Percentiles rank a stretch among this genome's conserved stretches.
These are phyloP conservation scores for Pythium aquatile DNA, from an alignment of 352 stramenopile genomes.

Conservation along the genomic window DNA sequence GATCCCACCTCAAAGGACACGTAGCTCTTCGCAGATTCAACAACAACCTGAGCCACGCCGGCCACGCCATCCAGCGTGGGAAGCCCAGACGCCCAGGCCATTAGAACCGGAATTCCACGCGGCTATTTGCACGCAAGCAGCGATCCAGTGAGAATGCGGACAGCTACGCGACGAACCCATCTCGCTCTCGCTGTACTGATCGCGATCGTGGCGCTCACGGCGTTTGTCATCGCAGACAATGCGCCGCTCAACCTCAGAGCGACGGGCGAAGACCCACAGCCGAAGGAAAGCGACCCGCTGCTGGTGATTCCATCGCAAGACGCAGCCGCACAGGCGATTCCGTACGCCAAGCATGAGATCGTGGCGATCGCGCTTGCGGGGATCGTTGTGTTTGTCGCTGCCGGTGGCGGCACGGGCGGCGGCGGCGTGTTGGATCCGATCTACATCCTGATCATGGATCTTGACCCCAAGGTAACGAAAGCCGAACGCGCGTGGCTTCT, in stretches of 20 bases:
- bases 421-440: conserved; percentile 95
- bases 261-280: background rate
- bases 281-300: background rate
- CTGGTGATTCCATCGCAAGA: conserved; percentile 15
- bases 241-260: conserved; percentile 11
- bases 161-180: conserved; percentile 1
- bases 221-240: background rate
- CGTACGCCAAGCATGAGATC: conserved; percentile 43
- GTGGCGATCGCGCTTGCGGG: conserved; percentile 48
- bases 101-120: conserved; percentile 5
- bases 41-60: background rate
- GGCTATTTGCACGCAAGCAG: background rate
- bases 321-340: conserved; percentile 24
- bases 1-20: conserved; percentile 1
- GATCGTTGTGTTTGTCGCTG: conserved; percentile 84
- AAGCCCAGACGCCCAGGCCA: background rate
- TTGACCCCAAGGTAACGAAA: conserved; percentile 75
- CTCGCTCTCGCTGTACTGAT: background rate
- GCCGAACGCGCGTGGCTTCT: background rate
- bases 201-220: background rate
- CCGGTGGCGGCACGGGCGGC: conserved; percentile 87
- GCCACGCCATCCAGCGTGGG: background rate
- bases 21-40: conserved; percentile 18
- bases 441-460: conserved; percentile 94
- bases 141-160: background rate